These are phyloP conservation scores for Fonsecaea monophora DNA, from an alignment of 2,329 filamentous ascomycete genomes.

Conservation along the genomic window DNA sequence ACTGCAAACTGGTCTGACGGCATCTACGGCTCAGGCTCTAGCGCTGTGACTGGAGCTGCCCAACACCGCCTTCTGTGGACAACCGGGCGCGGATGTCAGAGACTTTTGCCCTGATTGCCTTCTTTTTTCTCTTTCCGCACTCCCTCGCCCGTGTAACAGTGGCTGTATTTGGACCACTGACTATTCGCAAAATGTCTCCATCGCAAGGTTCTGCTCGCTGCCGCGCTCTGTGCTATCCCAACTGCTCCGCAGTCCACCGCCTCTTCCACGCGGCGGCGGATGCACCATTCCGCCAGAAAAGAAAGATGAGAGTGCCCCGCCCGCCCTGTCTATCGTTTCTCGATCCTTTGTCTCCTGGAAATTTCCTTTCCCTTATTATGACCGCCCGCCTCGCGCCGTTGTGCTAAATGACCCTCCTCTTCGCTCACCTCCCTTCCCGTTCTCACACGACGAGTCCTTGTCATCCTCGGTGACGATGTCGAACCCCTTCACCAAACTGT, in stretches of 20 bases:
- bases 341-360: constrained; percentile 35
- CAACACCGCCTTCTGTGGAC: constrained; percentile 34
- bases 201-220: constrained; percentile 29
- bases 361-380: constrained; percentile 33
- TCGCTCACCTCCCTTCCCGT: constrained; percentile 32
- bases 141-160: constrained; percentile 36
- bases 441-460: constrained; percentile 20
- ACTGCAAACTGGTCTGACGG: constrained; percentile 32
- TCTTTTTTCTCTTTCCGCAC: constrained; percentile 24
- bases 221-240: constrained; percentile 32
- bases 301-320: constrained; percentile 29
- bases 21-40: constrained; percentile 36
- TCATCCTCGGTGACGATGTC: constrained; percentile 31
- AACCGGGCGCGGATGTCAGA: constrained; percentile 37
- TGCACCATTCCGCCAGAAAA: constrained; percentile 33
- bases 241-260: constrained; percentile 35
- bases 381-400: constrained; percentile 26
- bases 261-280: constrained; percentile 37
- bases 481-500: constrained; percentile 26
- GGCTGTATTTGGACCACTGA: constrained; percentile 35
- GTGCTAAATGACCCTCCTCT: constrained; percentile 27
- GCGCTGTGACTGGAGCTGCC: constrained; percentile 34
- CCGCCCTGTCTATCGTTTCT: constrained; percentile 26
- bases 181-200: constrained; percentile 28
- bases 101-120: constrained; percentile 30